phyloP scores from a whole-genome alignment of 1,284 basidiomycete species.

The Cutaneotrichosporon sp. region DNA sequence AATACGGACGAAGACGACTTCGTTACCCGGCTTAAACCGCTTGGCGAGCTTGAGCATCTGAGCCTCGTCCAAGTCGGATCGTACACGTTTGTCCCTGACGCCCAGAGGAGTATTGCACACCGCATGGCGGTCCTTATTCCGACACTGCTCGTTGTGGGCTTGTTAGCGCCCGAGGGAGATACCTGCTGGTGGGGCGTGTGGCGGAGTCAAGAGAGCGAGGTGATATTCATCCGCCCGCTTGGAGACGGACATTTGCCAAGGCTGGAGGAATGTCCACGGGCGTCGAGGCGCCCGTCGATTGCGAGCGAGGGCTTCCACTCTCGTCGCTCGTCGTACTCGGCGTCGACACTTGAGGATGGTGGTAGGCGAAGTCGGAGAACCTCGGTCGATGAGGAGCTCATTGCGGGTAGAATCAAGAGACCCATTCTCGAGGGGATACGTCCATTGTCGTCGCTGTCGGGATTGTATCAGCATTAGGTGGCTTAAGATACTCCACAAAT shows the following conservation, averaged over 20 bases:
- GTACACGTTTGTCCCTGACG: slow-evolving; percentile 27
- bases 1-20: slow-evolving; percentile 25
- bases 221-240: neutral
- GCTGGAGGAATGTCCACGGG: slow-evolving; percentile 1
- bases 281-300: neutral
- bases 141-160: slow-evolving; percentile 32
- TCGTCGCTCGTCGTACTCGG: neutral
- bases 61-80: slow-evolving; percentile 42
- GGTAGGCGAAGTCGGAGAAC: neutral
- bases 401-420: no score
- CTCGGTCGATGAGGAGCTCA: neutral
- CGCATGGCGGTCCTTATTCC: slow-evolving; percentile 25
- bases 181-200: slow-evolving; percentile 43
- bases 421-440: no score
- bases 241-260: slow-evolving; percentile 3
- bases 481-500: no score
- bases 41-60: slow-evolving; percentile 27
- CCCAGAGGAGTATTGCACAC: slow-evolving; percentile 24
- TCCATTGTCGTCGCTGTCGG: no score
- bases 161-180: slow-evolving; percentile 35
- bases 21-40: slow-evolving; percentile 31
- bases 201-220: slow-evolving; percentile 13
- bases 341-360: neutral
- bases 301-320: neutral
- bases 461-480: no score